A percentile compares a stretch with the other conserved stretches of the same genome.
Evolutionary conservation across 768 basidiomycete species (phyloP).

Genomic region (Mycena filopes): DNA sequence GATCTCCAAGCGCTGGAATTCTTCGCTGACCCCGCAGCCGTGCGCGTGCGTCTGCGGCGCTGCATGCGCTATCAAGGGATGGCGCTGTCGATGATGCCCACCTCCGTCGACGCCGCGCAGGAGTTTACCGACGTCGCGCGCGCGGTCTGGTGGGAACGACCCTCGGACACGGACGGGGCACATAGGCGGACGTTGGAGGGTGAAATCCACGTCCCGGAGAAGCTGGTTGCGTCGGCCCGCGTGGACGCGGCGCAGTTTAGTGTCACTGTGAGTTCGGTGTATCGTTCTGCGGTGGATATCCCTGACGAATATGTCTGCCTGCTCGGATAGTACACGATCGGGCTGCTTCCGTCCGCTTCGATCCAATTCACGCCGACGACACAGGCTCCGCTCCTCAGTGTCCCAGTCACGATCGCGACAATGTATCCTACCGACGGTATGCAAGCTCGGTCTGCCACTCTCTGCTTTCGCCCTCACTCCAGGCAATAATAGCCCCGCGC

Average conservation of each 20-base stretch:
- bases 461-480: not conserved
- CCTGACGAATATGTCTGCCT: no score
- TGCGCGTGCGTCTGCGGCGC: slow-evolving; percentile 42
- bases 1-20: slow-evolving; percentile 45
- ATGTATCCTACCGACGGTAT: not conserved
- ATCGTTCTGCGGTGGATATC: not conserved
- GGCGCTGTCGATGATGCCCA: slow-evolving; percentile 24
- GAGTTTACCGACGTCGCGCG: slow-evolving; percentile 30
- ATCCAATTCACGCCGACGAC: not conserved
- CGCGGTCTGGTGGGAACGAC: slow-evolving; percentile 45
- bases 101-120: slow-evolving; percentile 2
- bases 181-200: slow-evolving; percentile 40
- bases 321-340: slow-evolving; percentile 3
- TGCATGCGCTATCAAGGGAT: slow-evolving; percentile 36
- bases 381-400: not conserved
- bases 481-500: no score
- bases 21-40: slow-evolving; percentile 38
- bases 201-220: slow-evolving; percentile 45
- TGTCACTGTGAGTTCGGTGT: slow-evolving; percentile 38
- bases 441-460: no score
- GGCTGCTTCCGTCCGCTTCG: not conserved
- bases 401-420: not conserved
- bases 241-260: slow-evolving; percentile 37
- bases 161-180: not conserved
- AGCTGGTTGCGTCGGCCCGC: slow-evolving; percentile 42